These are phyloP conservation scores for Aspergillus thermomutatus DNA, from an alignment of 2,329 filamentous ascomycete species.

Conservation along the genomic window DNA sequence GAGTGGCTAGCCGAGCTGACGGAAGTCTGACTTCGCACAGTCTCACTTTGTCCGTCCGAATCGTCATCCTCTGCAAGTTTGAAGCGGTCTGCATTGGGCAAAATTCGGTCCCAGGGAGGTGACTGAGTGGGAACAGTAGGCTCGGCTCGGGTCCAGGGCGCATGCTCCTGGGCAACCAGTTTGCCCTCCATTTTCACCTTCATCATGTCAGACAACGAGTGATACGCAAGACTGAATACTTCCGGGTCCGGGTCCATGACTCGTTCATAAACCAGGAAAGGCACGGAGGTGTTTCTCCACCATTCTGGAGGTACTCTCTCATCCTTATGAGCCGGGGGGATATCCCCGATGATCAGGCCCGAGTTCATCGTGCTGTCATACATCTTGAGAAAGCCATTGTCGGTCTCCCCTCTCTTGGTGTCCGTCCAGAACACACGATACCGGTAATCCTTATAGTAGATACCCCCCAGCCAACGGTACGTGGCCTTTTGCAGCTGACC, in stretches of 20 bases:
- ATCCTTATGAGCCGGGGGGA: constrained; percentile 8
- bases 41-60: neutral
- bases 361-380: constrained; percentile 29
- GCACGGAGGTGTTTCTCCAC: constrained; percentile 19
- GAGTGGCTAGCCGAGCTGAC: neutral
- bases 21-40: neutral
- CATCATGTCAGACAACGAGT: constrained; percentile 13
- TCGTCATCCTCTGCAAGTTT: neutral
- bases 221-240: constrained; percentile 13
- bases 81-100: neutral
- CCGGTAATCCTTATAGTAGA: constrained; percentile 24
- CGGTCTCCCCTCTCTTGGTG: constrained; percentile 22
- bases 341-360: constrained; percentile 27
- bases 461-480: constrained; percentile 39
- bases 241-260: constrained; percentile 23
- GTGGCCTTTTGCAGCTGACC: constrained; percentile 15
- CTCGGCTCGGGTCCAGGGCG: constrained; percentile 4
- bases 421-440: constrained; percentile 34
- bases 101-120: constrained; percentile 6
- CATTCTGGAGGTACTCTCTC: constrained; percentile 25
- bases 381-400: constrained; percentile 18
- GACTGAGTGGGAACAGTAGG: neutral
- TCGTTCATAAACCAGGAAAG: constrained; percentile 35
- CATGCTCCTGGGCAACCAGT: constrained; percentile 6
- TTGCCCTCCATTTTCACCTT: neutral